These are phyloP conservation scores for Xylaria acuta DNA, from an alignment of 495 filamentous ascomycete genomes.

Conservation along the genomic window DNA sequence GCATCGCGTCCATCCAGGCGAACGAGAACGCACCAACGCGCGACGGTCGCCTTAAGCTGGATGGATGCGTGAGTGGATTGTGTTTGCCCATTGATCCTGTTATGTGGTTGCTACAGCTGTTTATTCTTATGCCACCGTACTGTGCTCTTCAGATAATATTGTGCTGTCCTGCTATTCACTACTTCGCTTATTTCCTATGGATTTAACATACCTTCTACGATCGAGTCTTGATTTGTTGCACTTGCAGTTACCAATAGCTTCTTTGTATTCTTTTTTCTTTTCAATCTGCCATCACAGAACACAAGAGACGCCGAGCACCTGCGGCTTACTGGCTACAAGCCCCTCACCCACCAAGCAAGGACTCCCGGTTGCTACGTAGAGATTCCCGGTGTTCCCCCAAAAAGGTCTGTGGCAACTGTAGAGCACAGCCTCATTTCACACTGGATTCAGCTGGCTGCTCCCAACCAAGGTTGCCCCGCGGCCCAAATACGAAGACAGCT, in stretches of 20 bases:
- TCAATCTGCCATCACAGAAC: too few relatives aligned
- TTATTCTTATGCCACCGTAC: background rate
- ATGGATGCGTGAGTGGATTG: background rate
- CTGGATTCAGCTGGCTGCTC: conserved; percentile 5
- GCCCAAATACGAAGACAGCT: conserved; percentile 8
- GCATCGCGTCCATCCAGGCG: conserved; percentile 14
- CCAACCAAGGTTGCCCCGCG: conserved; percentile 3
- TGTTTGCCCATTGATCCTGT: background rate
- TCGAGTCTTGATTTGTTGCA: background rate
- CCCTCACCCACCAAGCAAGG: background rate
- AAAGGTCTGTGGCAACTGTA: conserved; percentile 4
- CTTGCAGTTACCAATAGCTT: background rate
- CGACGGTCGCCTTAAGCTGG: background rate
- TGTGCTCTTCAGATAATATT: background rate
- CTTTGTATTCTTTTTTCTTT: background rate
- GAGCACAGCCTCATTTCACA: conserved; percentile 13
- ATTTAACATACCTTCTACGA: background rate
- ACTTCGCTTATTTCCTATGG: background rate
- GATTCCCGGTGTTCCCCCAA: background rate
- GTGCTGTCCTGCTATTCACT: background rate
- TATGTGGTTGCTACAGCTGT: background rate
- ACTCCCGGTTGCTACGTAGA: background rate
- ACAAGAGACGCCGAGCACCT: background rate
- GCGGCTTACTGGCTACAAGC: background rate
- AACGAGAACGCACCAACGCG: conserved; percentile 14